Evolutionary conservation across 768 basidiomycete genomes (phyloP).

Genomic region (Tricholoma sp.): DNA sequence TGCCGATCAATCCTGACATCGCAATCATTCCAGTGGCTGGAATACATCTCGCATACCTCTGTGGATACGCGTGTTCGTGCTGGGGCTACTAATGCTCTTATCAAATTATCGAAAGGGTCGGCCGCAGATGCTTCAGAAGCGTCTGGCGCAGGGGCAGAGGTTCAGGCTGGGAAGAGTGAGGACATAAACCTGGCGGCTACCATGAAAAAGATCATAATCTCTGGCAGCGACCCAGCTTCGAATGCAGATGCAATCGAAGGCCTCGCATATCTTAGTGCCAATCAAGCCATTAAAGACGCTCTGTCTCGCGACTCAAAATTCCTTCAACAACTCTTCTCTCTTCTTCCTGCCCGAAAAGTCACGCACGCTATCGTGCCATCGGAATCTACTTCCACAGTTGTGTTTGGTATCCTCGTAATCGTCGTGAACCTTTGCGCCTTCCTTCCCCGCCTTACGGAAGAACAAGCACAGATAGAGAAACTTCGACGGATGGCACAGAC

Average conservation of each 20-base stretch:
- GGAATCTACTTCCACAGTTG: constrained; percentile 43
- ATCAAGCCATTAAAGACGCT: constrained; percentile 55
- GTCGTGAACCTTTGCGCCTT: constrained; percentile 71
- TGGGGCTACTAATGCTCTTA: constrained; percentile 65
- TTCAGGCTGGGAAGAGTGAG: constrained; percentile 28
- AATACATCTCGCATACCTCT: constrained; percentile 45
- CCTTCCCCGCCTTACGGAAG: constrained; percentile 66
- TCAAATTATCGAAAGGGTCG: constrained; percentile 68
- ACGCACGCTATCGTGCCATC: constrained; percentile 12
- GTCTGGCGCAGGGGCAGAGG: constrained; percentile 11
- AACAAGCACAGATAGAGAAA: constrained; percentile 79
- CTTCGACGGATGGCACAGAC: constrained; percentile 68
- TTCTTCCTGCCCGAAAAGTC: constrained; percentile 48
- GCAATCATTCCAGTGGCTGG: constrained; percentile 63
- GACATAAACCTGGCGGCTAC: constrained; percentile 37
- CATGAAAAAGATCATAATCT: constrained; percentile 53
- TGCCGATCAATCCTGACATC: constrained; percentile 60
- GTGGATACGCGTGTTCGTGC: constrained; percentile 45
- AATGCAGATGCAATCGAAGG: constrained; percentile 73
- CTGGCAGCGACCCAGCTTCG: constrained; percentile 34
- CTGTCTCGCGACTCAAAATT: constrained; percentile 52
- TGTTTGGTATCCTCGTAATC: constrained; percentile 77
- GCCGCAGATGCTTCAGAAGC: constrained; percentile 38
- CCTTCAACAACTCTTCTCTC: constrained; percentile 50
- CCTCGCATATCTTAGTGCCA: constrained; percentile 73